Base-by-base conservation (phyloP, 495 filamentous ascomycete genomes). In the Penicillium maclennaniae region DNA sequence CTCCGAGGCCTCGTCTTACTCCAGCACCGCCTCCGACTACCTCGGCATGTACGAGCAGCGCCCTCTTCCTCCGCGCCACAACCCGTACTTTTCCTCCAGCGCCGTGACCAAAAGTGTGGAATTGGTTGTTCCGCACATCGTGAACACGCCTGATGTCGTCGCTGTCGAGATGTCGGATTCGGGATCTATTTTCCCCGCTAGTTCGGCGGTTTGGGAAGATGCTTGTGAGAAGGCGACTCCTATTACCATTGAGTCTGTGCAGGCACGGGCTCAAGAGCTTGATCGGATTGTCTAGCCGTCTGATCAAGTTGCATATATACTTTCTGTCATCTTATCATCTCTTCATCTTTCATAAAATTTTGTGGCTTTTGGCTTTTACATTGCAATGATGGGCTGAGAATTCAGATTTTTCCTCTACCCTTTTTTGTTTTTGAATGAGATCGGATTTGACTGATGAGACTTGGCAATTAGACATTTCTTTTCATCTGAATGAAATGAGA, bases 1-100 rank as follows among this genome's bases (percentile, higher is more conserved):
- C n/a, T 78, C 75, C 21, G 71, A 64, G 34, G 63, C 76, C 14
- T 76, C 75, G 9, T 79, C 73, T 3, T 55, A 68, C 51, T 69
- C 64, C 58, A 76, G 72, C 63, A 62, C 55, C 15, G 67, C 69
- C 20, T 74, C 70, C 17, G 71, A 76, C 28, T 69, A 73, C 41
- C 68, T 73, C 47, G 54, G 69, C 20, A 58, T 62, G 43, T 66
- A 69, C 16, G 69, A 69, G 12, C 61, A 66, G 48, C 69, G 76
- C 6, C 71, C 76, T 1, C 58, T 77, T 15, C 70, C 71, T 14
- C 73, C 74, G 14, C 70, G 72, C 1, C 69, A 71, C 54, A 71
- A 78, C 43, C 69, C 71, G 14, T 70, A 60, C 43, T 74, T 69
- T 55, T 59, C 64, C 7, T 49, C 58, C 54, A 64, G 62, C 25